Evolutionary conservation across 495 filamentous ascomycete species (phyloP), one percentile per base, ranked within the genome.

Genomic region (Letharia columbiana): DNA sequence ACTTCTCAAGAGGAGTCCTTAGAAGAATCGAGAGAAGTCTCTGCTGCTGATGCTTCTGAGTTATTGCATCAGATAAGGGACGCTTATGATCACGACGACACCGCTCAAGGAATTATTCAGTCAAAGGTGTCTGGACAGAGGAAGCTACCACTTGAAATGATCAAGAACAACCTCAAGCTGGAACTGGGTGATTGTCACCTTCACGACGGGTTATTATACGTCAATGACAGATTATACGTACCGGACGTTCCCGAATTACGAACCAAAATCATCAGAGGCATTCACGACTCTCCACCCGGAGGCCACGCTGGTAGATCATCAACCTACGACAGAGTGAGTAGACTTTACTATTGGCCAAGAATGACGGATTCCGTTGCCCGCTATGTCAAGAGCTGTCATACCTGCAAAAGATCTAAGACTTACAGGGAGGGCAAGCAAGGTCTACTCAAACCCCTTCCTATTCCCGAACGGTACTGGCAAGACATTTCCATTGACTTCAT

Each of bases 331-430:
- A 28, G 44, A 10, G 18, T 13, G 2, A 37, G n/a, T 13, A 35
- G 9, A 12, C 11, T 37, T 1, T 62, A 62, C 42, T 62, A 45
- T 12, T 62, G 33, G 12, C 44, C 33, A 45, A 62, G 6, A 15
- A 62, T 62, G 39, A 49, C 18, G 1, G 4, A 49, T 1, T 31
- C 18, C 1, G 13, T 62, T 0, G 4, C 20, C 7, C 11, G 12
- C n/a, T 62, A 72, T 60, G 59, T 73, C 18, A 40, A 66, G 31
- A 65, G 31, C 18, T 74, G 66, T 45, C 28, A 41, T 33, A 49
- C 62, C 10, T 73, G 65, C 54, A 65, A 73, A 66, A 13, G 56
- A 39, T 70, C 52, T 1, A 69, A 68, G 45, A 61, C 57, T 37
- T 61, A 47, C 31, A 12, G 41, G 33, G 59, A 73, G 59, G 54